Percentiles rank a stretch among this genome's conserved stretches.
phyloP scores from a whole-genome alignment of 208 protist genomes.

The Leishmania tropica region DNA sequence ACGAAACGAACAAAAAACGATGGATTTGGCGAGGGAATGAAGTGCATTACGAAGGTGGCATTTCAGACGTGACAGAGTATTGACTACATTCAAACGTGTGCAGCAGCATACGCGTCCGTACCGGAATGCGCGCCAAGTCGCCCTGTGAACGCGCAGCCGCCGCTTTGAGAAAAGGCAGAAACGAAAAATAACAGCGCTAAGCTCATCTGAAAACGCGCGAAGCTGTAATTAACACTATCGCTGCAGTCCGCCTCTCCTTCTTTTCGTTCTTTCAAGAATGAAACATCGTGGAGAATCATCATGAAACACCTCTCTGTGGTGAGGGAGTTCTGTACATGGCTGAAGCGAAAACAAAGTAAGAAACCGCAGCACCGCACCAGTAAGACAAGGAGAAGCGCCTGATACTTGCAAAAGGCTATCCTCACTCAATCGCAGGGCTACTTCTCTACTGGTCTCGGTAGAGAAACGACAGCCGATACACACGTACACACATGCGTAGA shows the following conservation, averaged over 20 bases:
- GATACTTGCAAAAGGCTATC: not conserved
- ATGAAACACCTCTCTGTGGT: not conserved
- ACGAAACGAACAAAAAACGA: not conserved
- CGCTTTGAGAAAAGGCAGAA: too few relatives aligned
- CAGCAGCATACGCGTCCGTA: too few relatives aligned
- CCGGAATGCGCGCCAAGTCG: not conserved
- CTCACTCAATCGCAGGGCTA: not conserved
- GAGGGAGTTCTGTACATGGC: constrained; percentile 3
- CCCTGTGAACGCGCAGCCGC: not conserved
- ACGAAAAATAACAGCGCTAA: not conserved
- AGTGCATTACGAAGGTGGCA: not conserved
- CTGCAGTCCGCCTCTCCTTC: not conserved
- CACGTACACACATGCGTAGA: not conserved
- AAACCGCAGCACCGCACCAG: not conserved
- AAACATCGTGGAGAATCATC: constrained; percentile 6
- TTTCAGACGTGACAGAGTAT: not conserved
- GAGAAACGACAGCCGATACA: constrained; percentile 1
- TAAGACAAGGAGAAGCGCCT: not conserved
- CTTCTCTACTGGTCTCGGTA: not conserved
- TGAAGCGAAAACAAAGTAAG: not conserved
- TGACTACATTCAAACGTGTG: not conserved
- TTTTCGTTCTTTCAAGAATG: not conserved
- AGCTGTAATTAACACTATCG: not conserved
- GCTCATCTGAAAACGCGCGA: not conserved
- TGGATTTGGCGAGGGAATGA: not conserved